Base-by-base conservation (phyloP, 495 filamentous ascomycete species). In the Astrocystis sublimbata region DNA sequence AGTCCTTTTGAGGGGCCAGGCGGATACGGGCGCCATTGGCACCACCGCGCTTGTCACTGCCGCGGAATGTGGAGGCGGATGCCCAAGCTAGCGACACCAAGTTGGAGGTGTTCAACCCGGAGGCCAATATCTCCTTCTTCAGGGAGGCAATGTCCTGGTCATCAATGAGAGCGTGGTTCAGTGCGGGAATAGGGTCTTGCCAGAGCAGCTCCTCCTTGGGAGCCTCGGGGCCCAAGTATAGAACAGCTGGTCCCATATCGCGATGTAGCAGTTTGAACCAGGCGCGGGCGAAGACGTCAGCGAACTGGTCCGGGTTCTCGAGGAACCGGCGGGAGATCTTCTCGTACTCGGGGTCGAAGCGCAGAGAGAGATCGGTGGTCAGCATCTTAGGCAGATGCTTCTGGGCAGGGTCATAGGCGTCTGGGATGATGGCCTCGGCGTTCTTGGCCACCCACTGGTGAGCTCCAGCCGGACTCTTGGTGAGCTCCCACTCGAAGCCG, bases 231-330 rank as follows among this genome's bases (percentile, higher is more conserved):
- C 88, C 88, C 58, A 89, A 68, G 77, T 85, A 91, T 70, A 86
- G 85, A 35, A 78, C 66, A 19, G 85, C 81, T 15, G 88, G 88
- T 15, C 88, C 88, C 75, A 91, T 80, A 70, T 91, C 88, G 73
- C 88, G 86, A 76, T 91, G 88, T 36, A 87, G 76, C 55, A 91
- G 81, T 83, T 91, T 91, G 83, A 91, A 91, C 88, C 88, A 91
- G 53, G 88, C 88, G 49, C 84, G 82, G 45, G 81, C 75, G 65
- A 90, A 91, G 5, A 78, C 86, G 61, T 89, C 85, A 50, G 79
- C 79, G 53, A 89, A 81, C 78, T 88, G 73, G 62, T 86, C 84
- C 1, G 85, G 85, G 72, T 91, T 71, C 61, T 80, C 81, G 40
- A 87, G 77, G 81, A 85, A 89, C 62, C 81, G 81, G 42, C 87